Percentiles rank a stretch among this genome's conserved stretches.
phyloP scores from a whole-genome alignment of 331 rosid genomes.

The Acacia concinna region DNA sequence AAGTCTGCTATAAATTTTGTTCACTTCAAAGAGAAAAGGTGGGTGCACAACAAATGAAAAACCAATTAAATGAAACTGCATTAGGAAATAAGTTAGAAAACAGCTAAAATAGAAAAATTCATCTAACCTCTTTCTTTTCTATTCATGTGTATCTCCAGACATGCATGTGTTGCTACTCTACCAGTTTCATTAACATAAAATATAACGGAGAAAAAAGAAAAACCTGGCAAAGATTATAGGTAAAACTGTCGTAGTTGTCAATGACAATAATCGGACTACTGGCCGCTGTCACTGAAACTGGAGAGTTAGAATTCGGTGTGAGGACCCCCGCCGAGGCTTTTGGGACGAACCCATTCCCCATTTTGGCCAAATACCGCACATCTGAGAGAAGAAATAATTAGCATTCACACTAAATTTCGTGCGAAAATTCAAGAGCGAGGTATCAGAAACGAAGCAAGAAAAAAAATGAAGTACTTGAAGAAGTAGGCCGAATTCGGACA shows the following conservation, averaged over 20 bases:
- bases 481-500: slow-evolving; percentile 18
- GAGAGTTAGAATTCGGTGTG: slow-evolving; percentile 34
- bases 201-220: not conserved
- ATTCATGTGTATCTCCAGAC: not conserved
- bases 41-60: not conserved
- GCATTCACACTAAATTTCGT: not conserved
- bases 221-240: slow-evolving; percentile 98
- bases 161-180: not conserved
- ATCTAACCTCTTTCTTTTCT: not conserved
- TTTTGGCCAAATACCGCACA: slow-evolving; percentile 25
- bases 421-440: not conserved
- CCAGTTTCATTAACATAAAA: not conserved
- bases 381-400: slow-evolving; percentile 30
- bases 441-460: not conserved
- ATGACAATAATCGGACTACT: slow-evolving; percentile 71
- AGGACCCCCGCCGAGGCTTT: slow-evolving; percentile 44
- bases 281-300: slow-evolving; percentile 33
- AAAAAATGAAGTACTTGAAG: not conserved
- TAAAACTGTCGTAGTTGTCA: slow-evolving; percentile 93
- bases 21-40: not conserved
- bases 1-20: not conserved
- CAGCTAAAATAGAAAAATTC: not conserved
- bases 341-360: slow-evolving; percentile 46
- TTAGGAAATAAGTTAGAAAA: not conserved
- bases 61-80: not conserved